Conservation (phyloP, 129 eudicot species). For the Smallanthus sonchifolius region DNA sequence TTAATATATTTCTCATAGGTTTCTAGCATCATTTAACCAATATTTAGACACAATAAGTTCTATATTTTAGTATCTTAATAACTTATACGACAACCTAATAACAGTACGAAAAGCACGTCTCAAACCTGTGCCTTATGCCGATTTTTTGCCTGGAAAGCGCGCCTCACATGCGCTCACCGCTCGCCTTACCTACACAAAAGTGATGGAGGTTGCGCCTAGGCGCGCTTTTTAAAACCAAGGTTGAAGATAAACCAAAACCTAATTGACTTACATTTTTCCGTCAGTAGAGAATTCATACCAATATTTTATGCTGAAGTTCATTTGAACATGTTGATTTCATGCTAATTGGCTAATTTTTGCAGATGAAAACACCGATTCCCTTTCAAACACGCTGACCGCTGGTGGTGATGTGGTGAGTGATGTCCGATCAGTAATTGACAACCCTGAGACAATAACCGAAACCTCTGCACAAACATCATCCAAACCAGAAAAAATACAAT, state of each 20-base stretch:
- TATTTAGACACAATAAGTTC: too few species aligned
- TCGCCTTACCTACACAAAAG: too few species aligned
- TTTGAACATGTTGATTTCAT: background rate
- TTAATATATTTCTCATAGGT: too few species aligned
- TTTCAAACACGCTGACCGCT: conserved; percentile 1
- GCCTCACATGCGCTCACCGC: too few species aligned
- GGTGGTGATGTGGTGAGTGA: conserved; percentile 4
- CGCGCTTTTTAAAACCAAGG: too few species aligned
- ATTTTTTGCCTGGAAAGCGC: too few species aligned
- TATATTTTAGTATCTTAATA: too few species aligned
- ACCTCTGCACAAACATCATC: conserved; percentile 7
- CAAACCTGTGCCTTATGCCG: too few species aligned
- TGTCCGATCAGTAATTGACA: conserved; percentile 6
- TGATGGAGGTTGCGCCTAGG: too few species aligned
- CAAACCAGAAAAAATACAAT: conserved; percentile 2
- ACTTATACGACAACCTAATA: too few species aligned
- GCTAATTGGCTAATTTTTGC: background rate
- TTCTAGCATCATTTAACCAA: too few species aligned
- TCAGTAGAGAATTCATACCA: background rate
- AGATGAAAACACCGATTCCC: conserved; percentile 18
- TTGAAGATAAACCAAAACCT: background rate
- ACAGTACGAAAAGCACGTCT: too few species aligned
- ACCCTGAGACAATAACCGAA: conserved; percentile 11
- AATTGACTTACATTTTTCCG: background rate
- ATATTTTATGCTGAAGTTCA: background rate